These are phyloP conservation scores for Delphinella strobiligena DNA, from an alignment of 2,329 filamentous ascomycete species.

Conservation along the genomic window DNA sequence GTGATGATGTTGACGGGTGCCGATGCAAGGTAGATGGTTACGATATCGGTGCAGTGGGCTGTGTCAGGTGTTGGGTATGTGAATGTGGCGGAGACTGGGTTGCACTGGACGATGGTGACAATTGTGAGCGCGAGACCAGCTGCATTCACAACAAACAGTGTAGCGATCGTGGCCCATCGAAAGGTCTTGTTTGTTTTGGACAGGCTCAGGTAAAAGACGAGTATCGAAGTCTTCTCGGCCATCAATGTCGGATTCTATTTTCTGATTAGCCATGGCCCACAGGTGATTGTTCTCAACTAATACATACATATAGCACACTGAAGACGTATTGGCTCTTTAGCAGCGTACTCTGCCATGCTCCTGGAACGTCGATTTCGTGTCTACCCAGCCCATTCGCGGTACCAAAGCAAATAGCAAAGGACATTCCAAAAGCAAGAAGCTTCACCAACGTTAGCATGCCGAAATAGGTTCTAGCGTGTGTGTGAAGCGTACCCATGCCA, in stretches of 20 bases:
- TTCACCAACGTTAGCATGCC: conserved; percentile 4
- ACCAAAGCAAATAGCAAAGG: conserved; percentile 37
- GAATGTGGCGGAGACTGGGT: conserved; percentile 61
- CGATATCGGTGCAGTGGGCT: conserved; percentile 47
- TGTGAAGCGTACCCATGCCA: conserved; percentile 57
- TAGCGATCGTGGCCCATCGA: conserved; percentile 68
- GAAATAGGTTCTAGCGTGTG: neutral
- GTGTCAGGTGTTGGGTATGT: conserved; percentile 26
- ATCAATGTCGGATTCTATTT: conserved; percentile 65
- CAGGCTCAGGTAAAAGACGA: conserved; percentile 79
- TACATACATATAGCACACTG: conserved; percentile 41
- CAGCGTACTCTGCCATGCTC: conserved; percentile 38
- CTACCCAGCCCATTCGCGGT: conserved; percentile 55
- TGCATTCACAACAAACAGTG: conserved; percentile 64
- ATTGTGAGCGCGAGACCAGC: conserved; percentile 71
- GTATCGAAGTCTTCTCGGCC: conserved; percentile 84
- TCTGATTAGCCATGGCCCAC: conserved; percentile 27
- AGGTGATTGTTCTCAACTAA: conserved; percentile 23
- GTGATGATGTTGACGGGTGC: conserved; percentile 88
- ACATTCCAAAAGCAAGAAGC: conserved; percentile 8
- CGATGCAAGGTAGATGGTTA: conserved; percentile 57
- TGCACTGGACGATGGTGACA: conserved; percentile 79
- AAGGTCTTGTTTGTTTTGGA: conserved; percentile 69
- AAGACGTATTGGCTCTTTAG: conserved; percentile 48
- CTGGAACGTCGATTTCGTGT: conserved; percentile 49